Evolutionary conservation across 2,329 filamentous ascomycete genomes (phyloP).

Genomic region (Aspergillus sp.): DNA sequence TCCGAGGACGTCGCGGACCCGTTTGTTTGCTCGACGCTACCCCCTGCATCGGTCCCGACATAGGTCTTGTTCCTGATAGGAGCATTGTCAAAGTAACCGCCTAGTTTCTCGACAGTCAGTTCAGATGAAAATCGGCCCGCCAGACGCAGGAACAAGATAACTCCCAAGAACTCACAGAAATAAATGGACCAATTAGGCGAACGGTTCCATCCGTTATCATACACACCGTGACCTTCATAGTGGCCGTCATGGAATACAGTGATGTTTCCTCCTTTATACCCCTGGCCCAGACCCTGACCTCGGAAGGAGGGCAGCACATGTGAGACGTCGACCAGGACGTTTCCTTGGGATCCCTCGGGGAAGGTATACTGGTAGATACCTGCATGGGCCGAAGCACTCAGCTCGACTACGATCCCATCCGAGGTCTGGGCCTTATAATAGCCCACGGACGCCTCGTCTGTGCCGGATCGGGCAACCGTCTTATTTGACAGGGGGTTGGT

Average conservation of each 20-base stretch:
- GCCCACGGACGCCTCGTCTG: slow-evolving; percentile 58
- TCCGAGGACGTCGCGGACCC: slow-evolving; percentile 41
- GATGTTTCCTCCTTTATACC: slow-evolving; percentile 62
- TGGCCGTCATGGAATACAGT: slow-evolving; percentile 50
- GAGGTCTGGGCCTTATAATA: slow-evolving; percentile 60
- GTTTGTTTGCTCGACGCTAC: slow-evolving; percentile 29
- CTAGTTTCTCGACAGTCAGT: slow-evolving; percentile 43
- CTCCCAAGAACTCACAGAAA: slow-evolving; percentile 23
- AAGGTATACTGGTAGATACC: slow-evolving; percentile 62
- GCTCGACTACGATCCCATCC: slow-evolving; percentile 57
- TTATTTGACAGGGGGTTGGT: slow-evolving; percentile 57
- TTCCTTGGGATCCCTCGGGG: slow-evolving; percentile 39
- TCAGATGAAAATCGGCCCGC: neutral
- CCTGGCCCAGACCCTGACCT: slow-evolving; percentile 61
- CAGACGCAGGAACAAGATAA: neutral
- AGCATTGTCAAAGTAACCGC: slow-evolving; percentile 57
- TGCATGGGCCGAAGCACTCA: slow-evolving; percentile 55
- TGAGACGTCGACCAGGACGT: slow-evolving; percentile 64
- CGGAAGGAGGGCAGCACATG: slow-evolving; percentile 65
- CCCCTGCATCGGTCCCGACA: slow-evolving; percentile 23
- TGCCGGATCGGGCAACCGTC: slow-evolving; percentile 54
- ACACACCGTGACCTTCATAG: slow-evolving; percentile 62
- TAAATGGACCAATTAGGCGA: slow-evolving; percentile 52
- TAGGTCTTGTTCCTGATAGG: slow-evolving; percentile 32
- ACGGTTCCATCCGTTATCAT: slow-evolving; percentile 67